phyloP scores from a whole-genome alignment of 371 early-diverging fungal genomes.

The Haplosporangium sp. region DNA sequence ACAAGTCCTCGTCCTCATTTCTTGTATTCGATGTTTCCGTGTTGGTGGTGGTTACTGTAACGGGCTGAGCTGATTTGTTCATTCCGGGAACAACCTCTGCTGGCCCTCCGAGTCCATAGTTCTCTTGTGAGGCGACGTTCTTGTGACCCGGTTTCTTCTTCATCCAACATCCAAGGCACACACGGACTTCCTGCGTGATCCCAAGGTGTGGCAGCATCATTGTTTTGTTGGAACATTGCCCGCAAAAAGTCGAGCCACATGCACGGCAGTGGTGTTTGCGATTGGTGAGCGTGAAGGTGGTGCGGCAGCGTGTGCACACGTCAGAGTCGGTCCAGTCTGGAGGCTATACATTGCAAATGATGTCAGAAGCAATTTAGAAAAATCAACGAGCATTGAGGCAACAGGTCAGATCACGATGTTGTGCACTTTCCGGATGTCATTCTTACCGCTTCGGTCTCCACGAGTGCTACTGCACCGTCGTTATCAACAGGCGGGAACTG shows the following conservation, averaged over 20 bases:
- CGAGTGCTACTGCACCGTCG: constrained; percentile 38
- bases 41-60: constrained; percentile 21
- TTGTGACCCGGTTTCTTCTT: constrained; percentile 66
- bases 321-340: constrained; percentile 97
- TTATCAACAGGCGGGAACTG: constrained; percentile 49
- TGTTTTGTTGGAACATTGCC: constrained; percentile 88
- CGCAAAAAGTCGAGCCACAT: constrained; percentile 94
- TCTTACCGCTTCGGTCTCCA: constrained; percentile 43
- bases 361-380: neutral
- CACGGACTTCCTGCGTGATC: constrained; percentile 89
- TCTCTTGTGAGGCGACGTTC: constrained; percentile 30
- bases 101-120: constrained; percentile 19
- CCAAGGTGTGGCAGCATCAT: constrained; percentile 87
- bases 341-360: constrained; percentile 62
- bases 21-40: constrained; percentile 1
- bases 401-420: neutral
- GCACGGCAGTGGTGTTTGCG: constrained; percentile 98
- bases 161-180: constrained; percentile 91
- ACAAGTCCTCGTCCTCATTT: constrained; percentile 83
- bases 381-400: neutral
- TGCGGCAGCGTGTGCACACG: constrained; percentile 92
- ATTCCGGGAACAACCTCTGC: constrained; percentile 18
- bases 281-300: constrained; percentile 90
- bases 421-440: neutral
- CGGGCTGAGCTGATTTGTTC: constrained; percentile 1